Evolutionary conservation across 1,284 basidiomycete genomes (phyloP).

Genomic region (Rhizoctonia solani): DNA sequence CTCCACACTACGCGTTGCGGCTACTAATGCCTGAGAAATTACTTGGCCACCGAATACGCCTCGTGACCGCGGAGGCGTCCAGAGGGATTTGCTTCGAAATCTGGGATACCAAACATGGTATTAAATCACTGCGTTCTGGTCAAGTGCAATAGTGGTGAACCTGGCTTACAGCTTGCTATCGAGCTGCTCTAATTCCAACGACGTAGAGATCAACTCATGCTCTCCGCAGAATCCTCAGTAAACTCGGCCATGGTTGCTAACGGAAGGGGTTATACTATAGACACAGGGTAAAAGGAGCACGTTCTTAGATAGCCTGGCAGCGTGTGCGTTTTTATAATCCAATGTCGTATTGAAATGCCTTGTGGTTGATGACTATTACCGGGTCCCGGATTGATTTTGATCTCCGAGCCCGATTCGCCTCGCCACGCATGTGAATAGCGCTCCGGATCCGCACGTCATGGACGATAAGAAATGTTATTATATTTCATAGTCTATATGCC

Average conservation of each 20-base stretch:
- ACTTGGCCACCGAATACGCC: constrained; percentile 86
- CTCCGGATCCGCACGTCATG: not conserved
- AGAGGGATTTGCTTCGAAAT: constrained; percentile 74
- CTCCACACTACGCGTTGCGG: constrained; percentile 75
- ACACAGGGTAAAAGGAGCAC: constrained; percentile 1
- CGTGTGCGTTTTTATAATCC: not conserved
- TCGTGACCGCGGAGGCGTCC: constrained; percentile 64
- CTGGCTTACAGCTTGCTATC: constrained; percentile 60
- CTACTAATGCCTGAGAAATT: constrained; percentile 82
- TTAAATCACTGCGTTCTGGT: too few relatives aligned
- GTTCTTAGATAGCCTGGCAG: constrained; percentile 12
- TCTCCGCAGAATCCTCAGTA: constrained; percentile 28
- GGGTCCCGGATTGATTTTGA: not conserved
- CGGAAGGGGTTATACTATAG: too few relatives aligned
- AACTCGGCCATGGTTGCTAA: constrained; percentile 34
- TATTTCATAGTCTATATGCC: not conserved
- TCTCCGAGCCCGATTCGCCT: constrained; percentile 6
- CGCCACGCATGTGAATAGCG: constrained; percentile 18
- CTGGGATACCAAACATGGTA: too few relatives aligned
- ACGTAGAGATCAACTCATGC: constrained; percentile 62
- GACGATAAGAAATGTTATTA: too few relatives aligned
- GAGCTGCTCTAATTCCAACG: constrained; percentile 77
- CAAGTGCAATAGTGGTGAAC: not conserved
- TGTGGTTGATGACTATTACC: not conserved
- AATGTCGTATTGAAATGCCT: not conserved